Evolutionary conservation across 176 grass and related monocot genomes (phyloP).

Genomic region (Canna indica): DNA sequence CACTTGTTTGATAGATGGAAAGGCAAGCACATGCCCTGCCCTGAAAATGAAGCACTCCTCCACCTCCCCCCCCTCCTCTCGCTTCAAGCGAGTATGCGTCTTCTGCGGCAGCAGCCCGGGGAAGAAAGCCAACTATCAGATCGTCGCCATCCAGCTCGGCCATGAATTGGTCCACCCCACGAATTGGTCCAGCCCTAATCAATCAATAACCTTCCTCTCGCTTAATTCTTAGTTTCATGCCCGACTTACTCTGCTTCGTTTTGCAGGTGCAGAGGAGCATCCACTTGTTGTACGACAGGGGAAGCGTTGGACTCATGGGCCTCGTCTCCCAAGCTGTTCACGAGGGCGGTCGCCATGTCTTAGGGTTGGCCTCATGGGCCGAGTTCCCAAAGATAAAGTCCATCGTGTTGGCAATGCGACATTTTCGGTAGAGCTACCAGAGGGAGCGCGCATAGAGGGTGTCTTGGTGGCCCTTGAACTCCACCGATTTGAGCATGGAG

Average conservation of each 20-base stretch:
- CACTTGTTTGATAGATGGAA: no score
- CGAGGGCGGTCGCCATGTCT: slow-evolving; percentile 7
- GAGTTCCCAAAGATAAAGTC: slow-evolving; percentile 91
- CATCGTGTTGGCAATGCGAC: slow-evolving; percentile 47
- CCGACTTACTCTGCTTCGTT: not conserved
- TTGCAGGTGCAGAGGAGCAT: not conserved
- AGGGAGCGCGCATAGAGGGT: slow-evolving; percentile 69
- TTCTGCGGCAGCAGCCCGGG: slow-evolving; percentile 10
- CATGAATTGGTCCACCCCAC: not conserved
- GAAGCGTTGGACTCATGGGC: slow-evolving; percentile 4
- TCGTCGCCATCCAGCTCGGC: not conserved
- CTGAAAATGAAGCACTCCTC: no score
- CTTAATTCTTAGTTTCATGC: no score
- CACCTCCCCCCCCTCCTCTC: not conserved
- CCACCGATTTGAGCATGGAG: slow-evolving; percentile 64
- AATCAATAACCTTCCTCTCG: no score
- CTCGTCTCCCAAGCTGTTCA: slow-evolving; percentile 7
- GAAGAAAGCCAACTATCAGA: not conserved
- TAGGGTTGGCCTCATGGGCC: slow-evolving; percentile 26
- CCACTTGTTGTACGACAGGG: not conserved
- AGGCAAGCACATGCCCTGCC: no score
- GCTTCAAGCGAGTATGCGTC: not conserved
- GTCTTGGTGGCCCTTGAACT: slow-evolving; percentile 70
- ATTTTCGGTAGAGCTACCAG: slow-evolving; percentile 54
- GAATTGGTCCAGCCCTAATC: no score